Evolutionary conservation across 2,329 filamentous ascomycete species (phyloP).

Genomic region (Trichoderma afroharzianum): DNA sequence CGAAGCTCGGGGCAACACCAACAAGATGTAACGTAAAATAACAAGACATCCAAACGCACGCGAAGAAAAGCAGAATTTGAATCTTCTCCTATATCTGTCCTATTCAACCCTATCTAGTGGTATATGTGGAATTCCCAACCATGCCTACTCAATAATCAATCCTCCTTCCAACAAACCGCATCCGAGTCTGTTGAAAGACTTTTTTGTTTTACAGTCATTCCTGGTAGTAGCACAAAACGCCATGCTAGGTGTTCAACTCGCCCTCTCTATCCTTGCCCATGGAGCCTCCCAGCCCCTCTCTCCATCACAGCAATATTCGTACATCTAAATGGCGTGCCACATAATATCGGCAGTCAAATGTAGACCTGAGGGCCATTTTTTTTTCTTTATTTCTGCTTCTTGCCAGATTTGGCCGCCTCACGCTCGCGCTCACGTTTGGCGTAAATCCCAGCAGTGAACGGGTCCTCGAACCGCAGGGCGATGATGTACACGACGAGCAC

Average conservation of each 20-base stretch:
- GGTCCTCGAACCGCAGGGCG: slow-evolving; percentile 84
- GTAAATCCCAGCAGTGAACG: slow-evolving; percentile 91
- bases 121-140: slow-evolving; percentile 19
- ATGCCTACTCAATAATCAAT: neutral
- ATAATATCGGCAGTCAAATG: neutral
- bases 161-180: slow-evolving; percentile 1
- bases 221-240: slow-evolving; percentile 6
- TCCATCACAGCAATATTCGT: neutral
- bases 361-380: slow-evolving; percentile 20
- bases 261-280: neutral
- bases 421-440: slow-evolving; percentile 70
- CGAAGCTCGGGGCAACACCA: neutral
- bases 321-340: neutral
- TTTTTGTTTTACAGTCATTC: neutral
- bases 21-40: no score
- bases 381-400: slow-evolving; percentile 46
- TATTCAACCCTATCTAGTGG: neutral
- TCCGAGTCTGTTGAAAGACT: slow-evolving; percentile 22
- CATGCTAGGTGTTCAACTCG: neutral
- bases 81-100: neutral
- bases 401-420: slow-evolving; percentile 43
- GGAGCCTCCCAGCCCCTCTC: neutral
- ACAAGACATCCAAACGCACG: neutral
- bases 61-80: neutral
- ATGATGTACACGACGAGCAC: slow-evolving; percentile 77